Conservation (phyloP, 208 protist genomes). For the Tritrichomonas musculus region DNA sequence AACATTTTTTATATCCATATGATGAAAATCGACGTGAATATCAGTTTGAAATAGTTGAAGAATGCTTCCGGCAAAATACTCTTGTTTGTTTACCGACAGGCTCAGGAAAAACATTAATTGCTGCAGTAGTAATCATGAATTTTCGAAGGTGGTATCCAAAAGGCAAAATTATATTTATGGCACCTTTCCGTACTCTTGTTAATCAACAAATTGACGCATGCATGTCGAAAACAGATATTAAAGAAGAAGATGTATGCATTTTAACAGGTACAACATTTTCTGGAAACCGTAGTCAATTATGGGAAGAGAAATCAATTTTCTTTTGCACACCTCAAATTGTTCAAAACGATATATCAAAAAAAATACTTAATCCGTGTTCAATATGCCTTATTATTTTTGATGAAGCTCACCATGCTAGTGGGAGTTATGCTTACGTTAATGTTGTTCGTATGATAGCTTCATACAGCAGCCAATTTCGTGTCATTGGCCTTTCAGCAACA, state of each 20-base stretch:
- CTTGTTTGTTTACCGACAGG: conserved; percentile 51
- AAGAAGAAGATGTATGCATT: background rate
- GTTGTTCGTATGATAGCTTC: background rate
- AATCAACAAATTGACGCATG: conserved; percentile 48
- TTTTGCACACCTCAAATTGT: conserved; percentile 54
- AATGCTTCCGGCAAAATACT: conserved; percentile 39
- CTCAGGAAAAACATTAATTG: conserved; percentile 57
- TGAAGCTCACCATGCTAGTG: conserved; percentile 32
- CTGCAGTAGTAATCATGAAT: conserved; percentile 52
- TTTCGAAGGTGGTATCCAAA: conserved; percentile 52
- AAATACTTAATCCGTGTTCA: background rate
- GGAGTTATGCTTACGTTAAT: conserved; percentile 42
- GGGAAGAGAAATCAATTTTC: conserved; percentile 38
- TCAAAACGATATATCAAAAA: conserved; percentile 46
- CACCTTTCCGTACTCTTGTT: conserved; percentile 51
- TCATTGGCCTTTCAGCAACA: conserved; percentile 53
- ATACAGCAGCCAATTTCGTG: conserved; percentile 27
- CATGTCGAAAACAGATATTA: conserved; percentile 27
- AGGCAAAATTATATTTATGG: conserved; percentile 50
- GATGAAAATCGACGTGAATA: background rate
- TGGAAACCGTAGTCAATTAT: conserved; percentile 25
- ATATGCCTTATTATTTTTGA: background rate
- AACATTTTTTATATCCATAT: background rate
- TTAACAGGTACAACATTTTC: conserved; percentile 36
- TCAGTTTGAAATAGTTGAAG: background rate